Conservation (phyloP, 2,329 filamentous ascomycete genomes). For the Hypocrella siamensis region DNA sequence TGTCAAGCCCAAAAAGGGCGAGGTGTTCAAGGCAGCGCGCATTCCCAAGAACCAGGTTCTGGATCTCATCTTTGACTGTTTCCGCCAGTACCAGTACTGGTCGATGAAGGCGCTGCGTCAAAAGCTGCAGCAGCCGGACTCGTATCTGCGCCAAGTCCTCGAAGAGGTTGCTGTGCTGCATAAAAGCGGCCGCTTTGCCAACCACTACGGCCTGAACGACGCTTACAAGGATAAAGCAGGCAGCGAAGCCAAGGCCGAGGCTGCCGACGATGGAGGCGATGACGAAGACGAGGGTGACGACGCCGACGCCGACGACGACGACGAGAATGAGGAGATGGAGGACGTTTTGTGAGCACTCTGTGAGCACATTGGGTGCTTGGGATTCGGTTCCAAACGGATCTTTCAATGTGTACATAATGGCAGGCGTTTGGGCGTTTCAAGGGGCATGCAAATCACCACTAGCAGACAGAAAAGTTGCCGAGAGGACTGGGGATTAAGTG, state of each 20-base stretch:
- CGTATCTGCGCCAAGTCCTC: slow-evolving; percentile 76
- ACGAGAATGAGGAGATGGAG: slow-evolving; percentile 61
- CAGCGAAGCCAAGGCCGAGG: slow-evolving; percentile 32
- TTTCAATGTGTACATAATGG: too few relatives aligned
- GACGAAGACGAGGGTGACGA: slow-evolving; percentile 53
- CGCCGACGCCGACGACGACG: slow-evolving; percentile 50
- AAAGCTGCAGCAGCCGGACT: slow-evolving; percentile 70
- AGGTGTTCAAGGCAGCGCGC: slow-evolving; percentile 70
- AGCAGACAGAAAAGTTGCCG: too few relatives aligned
- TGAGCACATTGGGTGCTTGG: not conserved
- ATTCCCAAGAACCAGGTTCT: slow-evolving; percentile 79
- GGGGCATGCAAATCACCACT: too few relatives aligned
- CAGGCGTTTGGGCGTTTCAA: not conserved
- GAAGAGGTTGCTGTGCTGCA: slow-evolving; percentile 72
- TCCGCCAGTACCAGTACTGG: slow-evolving; percentile 83
- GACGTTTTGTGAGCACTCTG: slow-evolving; percentile 38
- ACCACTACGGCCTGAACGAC: slow-evolving; percentile 70
- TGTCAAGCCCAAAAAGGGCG: slow-evolving; percentile 45
- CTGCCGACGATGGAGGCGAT: slow-evolving; percentile 40
- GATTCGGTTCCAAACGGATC: too few relatives aligned
- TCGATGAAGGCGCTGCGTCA: slow-evolving; percentile 75
- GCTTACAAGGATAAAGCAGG: slow-evolving; percentile 22
- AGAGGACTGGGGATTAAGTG: not conserved
- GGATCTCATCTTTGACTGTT: slow-evolving; percentile 70
- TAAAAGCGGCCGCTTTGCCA: slow-evolving; percentile 70